These are phyloP conservation scores for Cupressus sempervirens DNA, from an alignment of 75 land plant species.

Conservation along the genomic window DNA sequence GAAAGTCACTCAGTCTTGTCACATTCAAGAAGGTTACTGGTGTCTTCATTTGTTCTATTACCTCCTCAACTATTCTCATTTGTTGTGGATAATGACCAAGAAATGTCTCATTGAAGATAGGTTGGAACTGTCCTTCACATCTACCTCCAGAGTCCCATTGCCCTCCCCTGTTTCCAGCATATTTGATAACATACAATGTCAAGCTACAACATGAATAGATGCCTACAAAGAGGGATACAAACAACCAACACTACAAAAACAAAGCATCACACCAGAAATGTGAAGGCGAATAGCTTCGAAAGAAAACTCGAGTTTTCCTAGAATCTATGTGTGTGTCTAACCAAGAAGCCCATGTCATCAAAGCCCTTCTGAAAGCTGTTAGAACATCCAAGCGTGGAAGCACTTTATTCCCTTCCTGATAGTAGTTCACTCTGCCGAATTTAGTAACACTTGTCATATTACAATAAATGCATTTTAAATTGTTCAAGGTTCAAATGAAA, in stretches of 20 bases:
- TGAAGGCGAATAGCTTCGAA: conserved; percentile 73
- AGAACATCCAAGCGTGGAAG: conserved; percentile 49
- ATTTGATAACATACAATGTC: background rate
- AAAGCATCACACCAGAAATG: conserved; percentile 67
- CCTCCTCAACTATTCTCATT: conserved; percentile 41
- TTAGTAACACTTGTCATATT: background rate
- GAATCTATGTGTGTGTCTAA: conserved; percentile 53
- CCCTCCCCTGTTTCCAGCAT: conserved; percentile 48
- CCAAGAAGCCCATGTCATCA: conserved; percentile 86
- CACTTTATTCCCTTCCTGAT: conserved; percentile 54
- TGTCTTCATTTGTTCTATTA: conserved; percentile 57
- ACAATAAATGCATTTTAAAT: background rate
- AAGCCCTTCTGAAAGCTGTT: conserved; percentile 49
- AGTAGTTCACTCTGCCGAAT: conserved; percentile 55
- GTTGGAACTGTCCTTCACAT: conserved; percentile 44
- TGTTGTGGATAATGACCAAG: conserved; percentile 26
- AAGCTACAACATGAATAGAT: background rate
- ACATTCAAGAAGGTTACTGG: conserved; percentile 61
- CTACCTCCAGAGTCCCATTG: conserved; percentile 83
- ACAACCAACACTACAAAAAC: background rate
- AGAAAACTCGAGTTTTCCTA: conserved; percentile 54
- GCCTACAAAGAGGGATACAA: background rate
- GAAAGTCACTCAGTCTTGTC: conserved; percentile 47
- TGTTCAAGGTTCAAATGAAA: background rate
- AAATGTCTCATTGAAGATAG: conserved; percentile 27